These are phyloP conservation scores for Alternaria angustiovoidea DNA, from an alignment of 2,329 filamentous ascomycete genomes.

Conservation along the genomic window DNA sequence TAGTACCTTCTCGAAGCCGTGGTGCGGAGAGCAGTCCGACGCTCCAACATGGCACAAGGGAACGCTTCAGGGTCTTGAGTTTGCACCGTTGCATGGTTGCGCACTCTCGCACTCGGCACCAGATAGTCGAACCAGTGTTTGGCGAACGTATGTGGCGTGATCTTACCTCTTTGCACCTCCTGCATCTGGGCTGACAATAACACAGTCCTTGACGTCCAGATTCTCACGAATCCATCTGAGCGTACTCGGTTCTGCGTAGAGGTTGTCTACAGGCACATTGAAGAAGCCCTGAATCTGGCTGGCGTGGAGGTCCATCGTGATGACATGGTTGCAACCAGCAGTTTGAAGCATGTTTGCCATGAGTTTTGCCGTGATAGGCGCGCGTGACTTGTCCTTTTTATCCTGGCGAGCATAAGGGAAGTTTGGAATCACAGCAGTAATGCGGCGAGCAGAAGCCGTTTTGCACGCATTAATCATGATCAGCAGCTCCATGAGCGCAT, in stretches of 20 bases:
- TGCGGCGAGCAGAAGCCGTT: conserved; percentile 83
- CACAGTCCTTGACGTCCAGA: conserved; percentile 79
- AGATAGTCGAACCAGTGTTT: neutral
- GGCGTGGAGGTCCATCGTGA: conserved; percentile 95
- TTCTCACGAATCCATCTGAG: conserved; percentile 92
- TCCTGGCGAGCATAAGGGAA: conserved; percentile 97
- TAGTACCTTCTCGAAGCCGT: neutral
- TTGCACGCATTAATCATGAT: conserved; percentile 98
- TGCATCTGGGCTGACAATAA: conserved; percentile 94
- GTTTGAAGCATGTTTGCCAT: conserved; percentile 98
- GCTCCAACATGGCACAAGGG: conserved; percentile 1
- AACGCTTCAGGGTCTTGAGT: neutral
- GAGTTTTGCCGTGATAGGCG: conserved; percentile 94
- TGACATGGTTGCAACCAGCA: conserved; percentile 90
- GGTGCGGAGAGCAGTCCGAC: conserved; percentile 4
- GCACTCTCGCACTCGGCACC: neutral
- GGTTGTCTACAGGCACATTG: conserved; percentile 80
- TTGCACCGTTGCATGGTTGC: conserved; percentile 1
- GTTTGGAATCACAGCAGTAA: conserved; percentile 94
- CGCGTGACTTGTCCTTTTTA: conserved; percentile 95
- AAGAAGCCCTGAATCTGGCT: conserved; percentile 97
- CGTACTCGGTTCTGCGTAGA: conserved; percentile 93
- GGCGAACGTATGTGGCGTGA: neutral
- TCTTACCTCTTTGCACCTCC: conserved; percentile 86
- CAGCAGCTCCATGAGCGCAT: conserved; percentile 95